These are phyloP conservation scores for Ilyonectria destructans DNA, from an alignment of 2,329 filamentous ascomycete genomes.

Conservation along the genomic window DNA sequence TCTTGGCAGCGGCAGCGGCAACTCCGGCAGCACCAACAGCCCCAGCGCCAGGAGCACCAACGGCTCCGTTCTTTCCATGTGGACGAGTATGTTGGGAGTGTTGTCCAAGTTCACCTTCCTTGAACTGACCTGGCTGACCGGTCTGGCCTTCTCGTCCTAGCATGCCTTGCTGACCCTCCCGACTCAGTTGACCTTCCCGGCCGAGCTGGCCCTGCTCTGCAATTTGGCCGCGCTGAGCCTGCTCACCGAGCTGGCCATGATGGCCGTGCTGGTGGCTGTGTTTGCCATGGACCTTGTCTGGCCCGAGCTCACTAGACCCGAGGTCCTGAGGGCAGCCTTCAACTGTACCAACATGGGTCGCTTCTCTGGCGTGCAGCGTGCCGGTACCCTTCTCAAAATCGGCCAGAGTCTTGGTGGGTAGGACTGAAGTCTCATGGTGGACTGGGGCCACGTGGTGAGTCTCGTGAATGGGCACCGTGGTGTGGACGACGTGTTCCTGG, in stretches of 20 bases:
- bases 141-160: background rate
- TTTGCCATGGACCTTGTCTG: background rate
- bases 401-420: slow-evolving; percentile 75
- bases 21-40: background rate
- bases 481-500: slow-evolving; percentile 75
- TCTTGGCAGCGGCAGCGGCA: slow-evolving; percentile 2
- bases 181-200: background rate
- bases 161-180: background rate
- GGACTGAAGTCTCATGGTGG: slow-evolving; percentile 75
- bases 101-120: background rate
- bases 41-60: background rate
- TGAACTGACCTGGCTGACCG: background rate
- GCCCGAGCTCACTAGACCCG: slow-evolving; percentile 14
- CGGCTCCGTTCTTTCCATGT: background rate
- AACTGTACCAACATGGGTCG: slow-evolving; percentile 71
- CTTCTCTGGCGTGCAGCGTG: slow-evolving; percentile 67
- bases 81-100: background rate
- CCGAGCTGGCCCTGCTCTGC: background rate
- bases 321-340: slow-evolving; percentile 71
- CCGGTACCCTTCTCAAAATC: slow-evolving; percentile 71
- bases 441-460: slow-evolving; percentile 78
- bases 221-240: background rate
- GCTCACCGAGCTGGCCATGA: background rate
- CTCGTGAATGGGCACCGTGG: slow-evolving; percentile 81
- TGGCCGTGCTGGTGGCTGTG: background rate